These are phyloP conservation scores for Amphicarpaea edgeworthii DNA, from an alignment of 306 rosid genomes.

Conservation along the genomic window DNA sequence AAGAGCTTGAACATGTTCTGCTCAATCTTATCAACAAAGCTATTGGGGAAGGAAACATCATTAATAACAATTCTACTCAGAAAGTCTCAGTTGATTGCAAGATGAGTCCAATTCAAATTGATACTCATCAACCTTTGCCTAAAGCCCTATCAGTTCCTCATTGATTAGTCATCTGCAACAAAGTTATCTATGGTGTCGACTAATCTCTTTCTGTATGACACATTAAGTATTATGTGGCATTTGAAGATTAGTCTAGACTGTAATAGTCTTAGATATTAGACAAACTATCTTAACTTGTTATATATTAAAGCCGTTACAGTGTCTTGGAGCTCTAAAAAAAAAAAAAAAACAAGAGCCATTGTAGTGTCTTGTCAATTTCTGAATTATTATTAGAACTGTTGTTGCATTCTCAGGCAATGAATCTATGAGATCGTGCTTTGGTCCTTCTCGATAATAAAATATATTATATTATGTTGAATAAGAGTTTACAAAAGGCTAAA, in stretches of 20 bases:
- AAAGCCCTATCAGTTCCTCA: conserved; percentile 46
- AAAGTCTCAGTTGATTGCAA: conserved; percentile 50
- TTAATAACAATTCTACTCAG: neutral
- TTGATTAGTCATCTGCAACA: conserved; percentile 15
- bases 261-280: neutral
- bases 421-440: conserved; percentile 8
- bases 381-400: neutral
- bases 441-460: neutral
- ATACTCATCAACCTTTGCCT: conserved; percentile 38
- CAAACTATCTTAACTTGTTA: neutral
- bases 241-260: neutral
- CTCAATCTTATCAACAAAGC: conserved; percentile 46
- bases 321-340: neutral
- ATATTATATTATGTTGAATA: conserved; percentile 27
- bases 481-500: conserved; percentile 2
- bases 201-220: too few species aligned
- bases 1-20: conserved; percentile 50
- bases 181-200: too few species aligned
- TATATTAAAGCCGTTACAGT: neutral
- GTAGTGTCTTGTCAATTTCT: neutral
- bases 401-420: neutral
- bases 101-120: conserved; percentile 41
- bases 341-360: neutral
- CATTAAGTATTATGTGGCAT: neutral
- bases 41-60: conserved; percentile 38